Evolutionary conservation across 305 asterid genomes (phyloP), one percentile per base, ranked within the genome.

Genomic region (Fraxinus angustifolia): DNA sequence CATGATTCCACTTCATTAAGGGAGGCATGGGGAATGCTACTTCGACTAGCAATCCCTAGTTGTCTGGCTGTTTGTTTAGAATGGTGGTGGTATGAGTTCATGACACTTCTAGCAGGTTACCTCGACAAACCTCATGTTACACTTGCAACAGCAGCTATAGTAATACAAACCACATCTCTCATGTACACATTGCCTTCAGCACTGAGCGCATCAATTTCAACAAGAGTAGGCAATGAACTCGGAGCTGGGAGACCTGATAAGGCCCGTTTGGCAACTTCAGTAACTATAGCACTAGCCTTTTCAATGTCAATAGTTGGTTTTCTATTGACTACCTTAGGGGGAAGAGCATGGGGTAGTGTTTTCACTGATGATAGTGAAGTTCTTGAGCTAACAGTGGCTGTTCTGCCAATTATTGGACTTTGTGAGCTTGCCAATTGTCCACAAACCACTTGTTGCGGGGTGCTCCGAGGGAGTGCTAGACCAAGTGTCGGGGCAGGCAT

Each of bases 41-140:
- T 94, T 78, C 86, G 88, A 36, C 88, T 94, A 35, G 91, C 97
- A 36, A 74, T 88, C 76, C 93, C 95, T 1, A 92, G 96, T 70
- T 92, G 98, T 88, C 83, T 92, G 1, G 91, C 93, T 12, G 94
- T 94, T 73, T 92, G 97, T 80, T 76, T 94, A 81, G 98, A 94
- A 80, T 94, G 98, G 98, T 94, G 98, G 98, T 94, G 98, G 98
- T 94, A 94, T 50, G 97, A 94, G 84, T 79, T 94, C 83, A 94
- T 94, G 98, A 94, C 94, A 56, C 87, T 94, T 79, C 85, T 92
- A 74, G 91, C 98, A 1, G 98, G 98, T 48, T 94, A 94, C 86
- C 97, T 94, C 67, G 82, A 89, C 79, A 90, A 87, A 77, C 96
- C 98, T 79, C 96, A 89, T 14, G 91, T 90, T 38, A 91, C 96